These are phyloP conservation scores for Suillus hirtellus DNA, from an alignment of 768 basidiomycete genomes.

Conservation along the genomic window DNA sequence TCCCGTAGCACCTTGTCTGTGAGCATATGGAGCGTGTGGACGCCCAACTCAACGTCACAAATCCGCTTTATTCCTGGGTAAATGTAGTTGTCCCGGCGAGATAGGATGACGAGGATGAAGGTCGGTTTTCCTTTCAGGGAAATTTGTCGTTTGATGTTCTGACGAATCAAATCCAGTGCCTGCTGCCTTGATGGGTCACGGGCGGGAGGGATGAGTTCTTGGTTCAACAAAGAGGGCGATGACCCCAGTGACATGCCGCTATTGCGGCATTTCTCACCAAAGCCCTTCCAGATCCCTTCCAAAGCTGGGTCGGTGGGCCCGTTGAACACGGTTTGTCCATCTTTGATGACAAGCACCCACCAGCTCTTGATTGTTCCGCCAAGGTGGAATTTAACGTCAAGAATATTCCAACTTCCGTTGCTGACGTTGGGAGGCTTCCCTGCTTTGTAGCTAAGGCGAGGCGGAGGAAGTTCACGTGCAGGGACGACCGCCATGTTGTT, in stretches of 20 bases:
- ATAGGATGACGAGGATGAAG: slow-evolving; percentile 72
- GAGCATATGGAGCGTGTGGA: slow-evolving; percentile 77
- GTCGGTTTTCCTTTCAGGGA: slow-evolving; percentile 42
- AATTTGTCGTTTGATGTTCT: slow-evolving; percentile 37
- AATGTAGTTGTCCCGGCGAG: slow-evolving; percentile 67
- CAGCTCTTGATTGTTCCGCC: slow-evolving; percentile 55
- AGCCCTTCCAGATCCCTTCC: slow-evolving; percentile 46
- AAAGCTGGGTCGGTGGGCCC: slow-evolving; percentile 45
- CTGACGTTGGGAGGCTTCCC: slow-evolving; percentile 43
- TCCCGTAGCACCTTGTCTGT: slow-evolving; percentile 58
- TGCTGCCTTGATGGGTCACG: slow-evolving; percentile 38
- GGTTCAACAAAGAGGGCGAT: slow-evolving; percentile 39
- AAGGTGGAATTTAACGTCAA: slow-evolving; percentile 65
- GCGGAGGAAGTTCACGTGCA: slow-evolving; percentile 62
- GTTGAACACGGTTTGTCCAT: slow-evolving; percentile 40
- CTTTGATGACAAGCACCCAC: slow-evolving; percentile 68
- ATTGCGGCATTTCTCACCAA: slow-evolving; percentile 51
- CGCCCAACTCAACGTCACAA: slow-evolving; percentile 70
- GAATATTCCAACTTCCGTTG: slow-evolving; percentile 78
- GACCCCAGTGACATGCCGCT: slow-evolving; percentile 47
- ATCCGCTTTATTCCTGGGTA: slow-evolving; percentile 83
- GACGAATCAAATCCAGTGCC: slow-evolving; percentile 44
- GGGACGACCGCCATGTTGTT: slow-evolving; percentile 63
- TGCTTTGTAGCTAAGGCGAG: slow-evolving; percentile 53
- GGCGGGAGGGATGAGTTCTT: slow-evolving; percentile 17